Conservation (phyloP, 2,329 filamentous ascomycete species). For the Ceratocystis diversiconidia region DNA sequence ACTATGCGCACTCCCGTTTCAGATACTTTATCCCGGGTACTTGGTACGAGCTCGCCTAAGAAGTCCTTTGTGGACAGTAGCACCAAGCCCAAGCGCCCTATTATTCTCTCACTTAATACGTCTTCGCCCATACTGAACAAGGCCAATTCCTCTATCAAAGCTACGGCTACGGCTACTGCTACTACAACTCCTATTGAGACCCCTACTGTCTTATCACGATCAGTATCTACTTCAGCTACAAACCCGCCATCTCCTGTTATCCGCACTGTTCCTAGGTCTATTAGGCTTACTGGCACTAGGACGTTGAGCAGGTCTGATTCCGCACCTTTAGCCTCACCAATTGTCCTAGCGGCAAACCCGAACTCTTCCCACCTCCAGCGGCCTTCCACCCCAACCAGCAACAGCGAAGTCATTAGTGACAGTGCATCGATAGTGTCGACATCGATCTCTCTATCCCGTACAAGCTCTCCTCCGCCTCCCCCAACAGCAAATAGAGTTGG, state of each 20-base stretch:
- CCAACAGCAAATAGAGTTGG: constrained; percentile 42
- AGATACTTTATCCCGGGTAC: background rate
- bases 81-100: constrained; percentile 9
- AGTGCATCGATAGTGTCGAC: constrained; percentile 60
- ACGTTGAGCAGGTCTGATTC: background rate
- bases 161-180: background rate
- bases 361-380: constrained; percentile 28
- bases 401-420: constrained; percentile 62
- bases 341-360: background rate
- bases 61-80: constrained; percentile 8
- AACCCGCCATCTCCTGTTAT: constrained; percentile 9
- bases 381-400: constrained; percentile 49
- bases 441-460: constrained; percentile 52
- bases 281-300: constrained; percentile 10
- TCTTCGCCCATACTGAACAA: background rate
- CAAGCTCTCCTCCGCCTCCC: constrained; percentile 59
- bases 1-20: constrained; percentile 7
- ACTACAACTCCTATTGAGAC: constrained; percentile 8
- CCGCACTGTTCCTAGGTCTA: constrained; percentile 9
- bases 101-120: constrained; percentile 6
- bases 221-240: background rate
- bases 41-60: constrained; percentile 5
- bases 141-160: background rate
- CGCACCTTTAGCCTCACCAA: constrained; percentile 33
- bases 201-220: background rate